These are phyloP conservation scores for Blastobotrys chiropterorum DNA, from an alignment of 805 yeast species.

Conservation along the genomic window DNA sequence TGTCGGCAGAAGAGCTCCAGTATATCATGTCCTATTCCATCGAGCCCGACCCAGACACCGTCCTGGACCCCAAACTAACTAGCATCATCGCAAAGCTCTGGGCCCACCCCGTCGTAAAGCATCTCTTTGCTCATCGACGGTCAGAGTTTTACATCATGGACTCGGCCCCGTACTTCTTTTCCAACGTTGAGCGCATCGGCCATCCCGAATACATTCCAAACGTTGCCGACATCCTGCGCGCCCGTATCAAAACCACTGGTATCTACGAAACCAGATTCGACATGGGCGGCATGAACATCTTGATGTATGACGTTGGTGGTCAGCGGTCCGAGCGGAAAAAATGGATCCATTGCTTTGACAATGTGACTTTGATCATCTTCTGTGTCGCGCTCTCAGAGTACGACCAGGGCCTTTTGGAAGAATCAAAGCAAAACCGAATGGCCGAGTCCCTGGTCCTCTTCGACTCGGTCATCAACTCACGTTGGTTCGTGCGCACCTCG, in stretches of 20 bases:
- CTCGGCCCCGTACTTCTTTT: conserved; percentile 66
- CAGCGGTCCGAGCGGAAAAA: conserved; percentile 93
- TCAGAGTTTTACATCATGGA: conserved; percentile 79
- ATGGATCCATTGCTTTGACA: conserved; percentile 96
- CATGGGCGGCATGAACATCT: conserved; percentile 61
- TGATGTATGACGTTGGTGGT: conserved; percentile 85
- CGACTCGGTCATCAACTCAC: conserved; percentile 84
- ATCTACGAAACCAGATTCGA: conserved; percentile 76
- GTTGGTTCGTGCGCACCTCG: conserved; percentile 88
- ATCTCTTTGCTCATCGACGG: conserved; percentile 44
- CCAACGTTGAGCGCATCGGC: conserved; percentile 57
- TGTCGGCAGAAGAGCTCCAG: conserved; percentile 36
- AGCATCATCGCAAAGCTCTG: conserved; percentile 47
- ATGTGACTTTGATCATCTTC: conserved; percentile 81
- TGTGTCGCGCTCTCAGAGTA: conserved; percentile 90
- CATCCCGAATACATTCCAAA: conserved; percentile 59
- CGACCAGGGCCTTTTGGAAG: conserved; percentile 80
- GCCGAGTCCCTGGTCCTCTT: conserved; percentile 79
- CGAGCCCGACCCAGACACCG: conserved; percentile 47
- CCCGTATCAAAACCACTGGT: conserved; percentile 90
- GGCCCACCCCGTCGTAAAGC: conserved; percentile 50
- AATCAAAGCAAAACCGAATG: conserved; percentile 58
- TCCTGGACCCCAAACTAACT: conserved; percentile 47
- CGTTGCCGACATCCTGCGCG: conserved; percentile 71
- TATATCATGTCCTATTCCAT: conserved; percentile 35